These are phyloP conservation scores for Pleoardoris graminearum DNA, from an alignment of 2,329 filamentous ascomycete genomes.

Conservation along the genomic window DNA sequence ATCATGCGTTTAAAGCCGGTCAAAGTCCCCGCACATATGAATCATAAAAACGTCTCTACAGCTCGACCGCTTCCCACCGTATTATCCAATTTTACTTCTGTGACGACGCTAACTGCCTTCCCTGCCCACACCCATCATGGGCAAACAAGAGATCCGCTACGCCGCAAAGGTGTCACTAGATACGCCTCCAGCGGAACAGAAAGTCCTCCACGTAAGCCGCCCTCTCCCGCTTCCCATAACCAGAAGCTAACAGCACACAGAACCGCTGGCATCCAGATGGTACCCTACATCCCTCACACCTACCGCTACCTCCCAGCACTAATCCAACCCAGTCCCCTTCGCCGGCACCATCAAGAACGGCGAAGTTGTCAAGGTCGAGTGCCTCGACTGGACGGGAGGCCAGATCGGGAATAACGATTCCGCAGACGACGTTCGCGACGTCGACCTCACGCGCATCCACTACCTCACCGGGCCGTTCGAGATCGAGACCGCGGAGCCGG, in stretches of 20 bases:
- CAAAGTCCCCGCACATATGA: not conserved
- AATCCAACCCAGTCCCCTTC: conserved; percentile 66
- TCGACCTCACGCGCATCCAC: conserved; percentile 82
- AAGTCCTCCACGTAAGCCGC: conserved; percentile 65
- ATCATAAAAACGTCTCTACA: too few species aligned
- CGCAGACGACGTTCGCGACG: conserved; percentile 83
- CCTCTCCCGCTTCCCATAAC: not conserved
- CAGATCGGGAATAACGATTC: conserved; percentile 88
- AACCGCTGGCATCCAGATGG: conserved; percentile 94
- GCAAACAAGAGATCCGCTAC: conserved; percentile 64
- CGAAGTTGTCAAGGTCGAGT: conserved; percentile 92
- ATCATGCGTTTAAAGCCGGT: conserved; percentile 5
- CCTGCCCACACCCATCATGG: conserved; percentile 42
- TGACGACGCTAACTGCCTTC: not conserved
- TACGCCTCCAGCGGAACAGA: conserved; percentile 70
- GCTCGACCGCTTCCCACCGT: not conserved
- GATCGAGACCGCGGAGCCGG: conserved; percentile 79
- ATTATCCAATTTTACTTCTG: conserved; percentile 12
- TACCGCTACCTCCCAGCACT: not conserved
- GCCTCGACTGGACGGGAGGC: conserved; percentile 73
- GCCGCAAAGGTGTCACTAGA: conserved; percentile 74
- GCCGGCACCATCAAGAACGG: conserved; percentile 74
- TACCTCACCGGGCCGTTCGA: conserved; percentile 91
- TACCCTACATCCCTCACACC: conserved; percentile 46
- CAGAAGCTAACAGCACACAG: conserved; percentile 47